These are phyloP conservation scores for Dunaliella primolecta DNA, from an alignment of 139 green algal genomes.

Conservation along the genomic window DNA sequence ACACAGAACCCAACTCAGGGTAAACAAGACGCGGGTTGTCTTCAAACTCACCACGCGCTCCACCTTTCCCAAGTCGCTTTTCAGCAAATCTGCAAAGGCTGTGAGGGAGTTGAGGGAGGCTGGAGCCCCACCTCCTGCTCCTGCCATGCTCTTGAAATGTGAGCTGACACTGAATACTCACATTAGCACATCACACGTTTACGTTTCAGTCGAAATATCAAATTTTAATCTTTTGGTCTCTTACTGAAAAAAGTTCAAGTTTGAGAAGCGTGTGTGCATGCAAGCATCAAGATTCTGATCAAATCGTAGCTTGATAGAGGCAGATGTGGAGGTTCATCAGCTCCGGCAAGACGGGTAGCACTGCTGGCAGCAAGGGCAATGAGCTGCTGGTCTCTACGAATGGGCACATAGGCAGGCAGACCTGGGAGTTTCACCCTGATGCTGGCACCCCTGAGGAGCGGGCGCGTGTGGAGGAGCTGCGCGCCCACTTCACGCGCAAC, in stretches of 20 bases:
- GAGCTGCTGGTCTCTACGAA: slow-evolving; percentile 60
- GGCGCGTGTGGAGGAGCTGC: slow-evolving; percentile 55
- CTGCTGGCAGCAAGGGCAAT: neutral
- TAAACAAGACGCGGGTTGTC: too few species aligned
- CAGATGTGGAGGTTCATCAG: slow-evolving; percentile 64
- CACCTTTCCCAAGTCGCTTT: neutral
- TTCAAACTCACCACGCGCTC: neutral
- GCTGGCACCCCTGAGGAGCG: slow-evolving; percentile 67
- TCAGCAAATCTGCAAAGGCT: neutral
- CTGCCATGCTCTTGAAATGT: too few species aligned
- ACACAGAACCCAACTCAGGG: neutral
- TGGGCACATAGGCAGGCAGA: slow-evolving; percentile 68
- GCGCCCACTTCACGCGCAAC: slow-evolving; percentile 58
- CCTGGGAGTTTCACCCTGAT: slow-evolving; percentile 76
- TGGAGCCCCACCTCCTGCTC: too few species aligned
- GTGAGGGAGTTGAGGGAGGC: too few species aligned
- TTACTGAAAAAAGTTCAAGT: too few species aligned
- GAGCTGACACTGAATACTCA: too few species aligned
- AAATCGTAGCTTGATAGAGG: too few species aligned
- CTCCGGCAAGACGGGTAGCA: slow-evolving; percentile 22
- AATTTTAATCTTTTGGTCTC: too few species aligned
- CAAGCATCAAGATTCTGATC: too few species aligned
- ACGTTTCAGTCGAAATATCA: too few species aligned
- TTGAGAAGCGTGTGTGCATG: too few species aligned
- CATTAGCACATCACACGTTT: too few species aligned